Evolutionary conservation across 2,329 filamentous ascomycete species (phyloP), one percentile per base, ranked within the genome.

Genomic region (Cyanodermella asteris): DNA sequence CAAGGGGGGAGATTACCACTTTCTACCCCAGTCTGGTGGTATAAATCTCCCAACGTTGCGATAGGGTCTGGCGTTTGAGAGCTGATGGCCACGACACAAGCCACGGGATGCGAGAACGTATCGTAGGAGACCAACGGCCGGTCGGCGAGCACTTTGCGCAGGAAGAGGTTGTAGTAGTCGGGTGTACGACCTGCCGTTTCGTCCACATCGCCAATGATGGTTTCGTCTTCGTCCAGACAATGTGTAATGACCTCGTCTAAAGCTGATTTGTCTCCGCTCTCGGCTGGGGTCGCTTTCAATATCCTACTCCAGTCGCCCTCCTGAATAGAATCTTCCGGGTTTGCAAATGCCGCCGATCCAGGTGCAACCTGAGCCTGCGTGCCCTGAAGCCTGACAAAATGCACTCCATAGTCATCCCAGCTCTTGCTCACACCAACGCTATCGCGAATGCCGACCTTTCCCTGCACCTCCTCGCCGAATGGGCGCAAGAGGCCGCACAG

Each of bases 1-100:
- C 84, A 97, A 12, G 64, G 56, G 1, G 84, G 84, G 27, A 91
- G 50, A 27, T 64, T 64, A 36, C 64, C 63, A 19, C 72, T 65
- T 7, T 80, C 81, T 29, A 71, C 66, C 34, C 68, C 82, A n/a
- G 80, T 87, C 36, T 78, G 74, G 24, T 66, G 64, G 46, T 94
- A 97, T 4, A 97, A 55, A 35, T 67, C 71, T 27, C 82, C 62
- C 21, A 97, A 57, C 28, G 87, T 75, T 43, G 91, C 81, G 34
- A 94, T 82, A 0, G 90, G 84, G 10, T 69, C 58, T 16, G 66
- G 56, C 37, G 81, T 91, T 29, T 75, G 67, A 7, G 87, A 94
- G 45, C 81, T 94, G 40, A 94, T 91, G 14, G 81, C 81, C 44
- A 94, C 84, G 20, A 97, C 69, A 40, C 81, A 84, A 5, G 84